phyloP scores from a whole-genome alignment of 2,329 filamentous ascomycete genomes.

The Neophaeococcomyces mojaviensis region DNA sequence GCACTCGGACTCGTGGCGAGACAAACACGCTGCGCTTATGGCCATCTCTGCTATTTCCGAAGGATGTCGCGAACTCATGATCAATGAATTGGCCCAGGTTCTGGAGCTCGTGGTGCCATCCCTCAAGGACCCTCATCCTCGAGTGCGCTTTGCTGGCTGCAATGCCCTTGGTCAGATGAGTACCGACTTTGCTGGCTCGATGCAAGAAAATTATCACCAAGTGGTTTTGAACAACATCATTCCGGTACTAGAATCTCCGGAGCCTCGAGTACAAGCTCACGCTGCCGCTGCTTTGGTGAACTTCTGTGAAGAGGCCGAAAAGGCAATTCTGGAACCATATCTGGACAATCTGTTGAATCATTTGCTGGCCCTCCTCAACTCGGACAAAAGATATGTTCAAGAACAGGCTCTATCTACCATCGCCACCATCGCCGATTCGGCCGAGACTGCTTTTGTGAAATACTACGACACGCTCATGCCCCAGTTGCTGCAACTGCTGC shows the following conservation, averaged over 20 bases:
- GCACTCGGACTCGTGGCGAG: conserved; percentile 86
- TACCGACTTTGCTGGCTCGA: conserved; percentile 94
- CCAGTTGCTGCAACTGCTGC: conserved; percentile 78
- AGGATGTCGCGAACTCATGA: conserved; percentile 91
- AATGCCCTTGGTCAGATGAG: conserved; percentile 99
- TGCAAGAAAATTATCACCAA: conserved; percentile 93
- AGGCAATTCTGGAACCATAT: conserved; percentile 82
- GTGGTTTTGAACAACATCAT: conserved; percentile 84
- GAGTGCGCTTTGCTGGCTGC: conserved; percentile 94
- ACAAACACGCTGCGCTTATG: conserved; percentile 95
- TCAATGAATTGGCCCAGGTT: conserved; percentile 87
- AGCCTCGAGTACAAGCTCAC: conserved; percentile 92
- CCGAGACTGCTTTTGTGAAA: conserved; percentile 86
- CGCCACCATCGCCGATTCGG: conserved; percentile 96
- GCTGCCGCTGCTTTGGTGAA: conserved; percentile 97
- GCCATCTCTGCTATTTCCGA: conserved; percentile 98
- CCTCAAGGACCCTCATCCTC: conserved; percentile 79
- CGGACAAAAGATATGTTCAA: conserved; percentile 90
- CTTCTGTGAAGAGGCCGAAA: conserved; percentile 97
- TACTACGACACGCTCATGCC: conserved; percentile 98
- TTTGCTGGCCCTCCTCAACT: conserved; percentile 79
- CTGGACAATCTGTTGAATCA: conserved; percentile 79
- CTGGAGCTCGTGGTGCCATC: conserved; percentile 90
- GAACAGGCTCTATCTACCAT: conserved; percentile 97
- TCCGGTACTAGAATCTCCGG: conserved; percentile 79